phyloP scores from a whole-genome alignment of 2,329 filamentous ascomycete species.

The Arthrobotrys pseudoclavata region DNA sequence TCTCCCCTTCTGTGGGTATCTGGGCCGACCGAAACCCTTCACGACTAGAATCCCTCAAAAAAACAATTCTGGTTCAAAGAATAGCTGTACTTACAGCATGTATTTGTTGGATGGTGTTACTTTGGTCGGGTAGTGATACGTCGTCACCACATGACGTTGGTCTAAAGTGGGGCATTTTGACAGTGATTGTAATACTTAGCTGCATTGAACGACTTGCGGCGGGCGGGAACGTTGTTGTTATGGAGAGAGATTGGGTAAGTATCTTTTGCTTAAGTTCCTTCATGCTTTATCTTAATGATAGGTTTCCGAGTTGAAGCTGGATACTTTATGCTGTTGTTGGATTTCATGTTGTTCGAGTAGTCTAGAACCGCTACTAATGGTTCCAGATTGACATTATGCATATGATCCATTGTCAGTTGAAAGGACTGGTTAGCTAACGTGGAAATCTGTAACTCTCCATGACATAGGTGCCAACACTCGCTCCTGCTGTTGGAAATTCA shows the following conservation, averaged over 20 bases:
- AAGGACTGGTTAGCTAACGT: not conserved
- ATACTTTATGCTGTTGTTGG: not conserved
- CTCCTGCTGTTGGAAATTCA: constrained; percentile 42
- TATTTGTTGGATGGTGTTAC: constrained; percentile 66
- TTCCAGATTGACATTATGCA: not conserved
- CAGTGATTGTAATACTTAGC: constrained; percentile 66
- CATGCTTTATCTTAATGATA: not conserved
- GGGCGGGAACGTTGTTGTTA: constrained; percentile 68
- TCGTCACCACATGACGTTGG: not conserved
- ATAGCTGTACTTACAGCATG: constrained; percentile 67
- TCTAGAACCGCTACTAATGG: not conserved
- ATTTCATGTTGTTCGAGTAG: constrained; percentile 48
- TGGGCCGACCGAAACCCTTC: constrained; percentile 67
- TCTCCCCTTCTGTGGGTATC: constrained; percentile 67
- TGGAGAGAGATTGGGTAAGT: constrained; percentile 69
- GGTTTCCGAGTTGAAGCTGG: not conserved
- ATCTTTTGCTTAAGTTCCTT: not conserved
- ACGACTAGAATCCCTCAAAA: constrained; percentile 67
- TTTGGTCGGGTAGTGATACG: constrained; percentile 48
- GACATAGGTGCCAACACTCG: constrained; percentile 66
- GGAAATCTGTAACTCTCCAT: constrained; percentile 63
- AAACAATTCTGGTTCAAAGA: constrained; percentile 67
- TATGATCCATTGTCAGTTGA: not conserved
- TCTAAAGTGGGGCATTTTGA: constrained; percentile 64
- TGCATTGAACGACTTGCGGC: constrained; percentile 68